Percentiles rank a stretch among this genome's conserved stretches.
These are phyloP conservation scores for Fusarium protoensiforme DNA, from an alignment of 2,329 filamentous ascomycete genomes.

Conservation along the genomic window DNA sequence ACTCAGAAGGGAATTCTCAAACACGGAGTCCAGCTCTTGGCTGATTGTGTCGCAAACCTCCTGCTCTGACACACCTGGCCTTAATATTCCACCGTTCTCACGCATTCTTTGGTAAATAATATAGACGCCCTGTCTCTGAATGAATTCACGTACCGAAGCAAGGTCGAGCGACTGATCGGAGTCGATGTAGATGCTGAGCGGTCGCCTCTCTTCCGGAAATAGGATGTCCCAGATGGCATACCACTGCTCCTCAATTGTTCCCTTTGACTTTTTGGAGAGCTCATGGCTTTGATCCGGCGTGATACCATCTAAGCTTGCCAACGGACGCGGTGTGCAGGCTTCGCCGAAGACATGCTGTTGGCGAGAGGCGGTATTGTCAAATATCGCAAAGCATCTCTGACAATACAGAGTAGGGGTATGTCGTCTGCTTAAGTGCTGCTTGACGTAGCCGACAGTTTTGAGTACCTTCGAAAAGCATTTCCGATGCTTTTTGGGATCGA, in stretches of 20 bases:
- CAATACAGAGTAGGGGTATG: slow-evolving; percentile 2
- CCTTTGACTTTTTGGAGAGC: not conserved
- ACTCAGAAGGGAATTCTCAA: not conserved
- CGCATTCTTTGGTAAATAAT: not conserved
- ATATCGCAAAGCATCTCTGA: not conserved
- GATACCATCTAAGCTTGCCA: not conserved
- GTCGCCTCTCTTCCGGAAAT: not conserved
- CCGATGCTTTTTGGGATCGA: not conserved
- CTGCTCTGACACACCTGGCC: not conserved
- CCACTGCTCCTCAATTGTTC: not conserved
- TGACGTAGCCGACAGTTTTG: not conserved
- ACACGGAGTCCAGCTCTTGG: not conserved
- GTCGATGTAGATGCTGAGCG: not conserved
- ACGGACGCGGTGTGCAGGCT: not conserved
- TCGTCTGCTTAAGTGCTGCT: not conserved
- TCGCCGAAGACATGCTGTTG: not conserved
- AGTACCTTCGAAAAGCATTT: not conserved
- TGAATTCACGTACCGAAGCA: not conserved
- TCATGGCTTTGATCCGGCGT: not conserved
- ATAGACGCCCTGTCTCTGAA: not conserved
- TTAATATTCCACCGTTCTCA: not conserved
- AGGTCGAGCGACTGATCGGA: not conserved
- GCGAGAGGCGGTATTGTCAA: no score
- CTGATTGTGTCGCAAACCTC: not conserved
- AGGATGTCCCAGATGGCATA: not conserved